Conservation (phyloP, 2,329 filamentous ascomycete species). For the Fusarium sterilihyphosum region DNA sequence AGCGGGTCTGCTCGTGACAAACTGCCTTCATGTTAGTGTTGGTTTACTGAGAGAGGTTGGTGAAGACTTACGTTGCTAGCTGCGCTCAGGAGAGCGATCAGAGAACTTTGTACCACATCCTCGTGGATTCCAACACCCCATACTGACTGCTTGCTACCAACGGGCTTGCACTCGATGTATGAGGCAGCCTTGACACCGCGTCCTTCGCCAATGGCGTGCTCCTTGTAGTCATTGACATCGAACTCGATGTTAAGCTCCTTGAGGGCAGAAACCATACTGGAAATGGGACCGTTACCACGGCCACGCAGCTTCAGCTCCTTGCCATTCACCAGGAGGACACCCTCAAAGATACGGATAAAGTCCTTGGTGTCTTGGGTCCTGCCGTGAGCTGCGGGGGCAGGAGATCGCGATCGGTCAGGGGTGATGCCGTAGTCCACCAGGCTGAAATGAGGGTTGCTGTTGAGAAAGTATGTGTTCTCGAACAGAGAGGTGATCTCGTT, state of each 20-base stretch:
- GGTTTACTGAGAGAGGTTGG: too few relatives aligned
- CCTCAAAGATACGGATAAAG: constrained; percentile 83
- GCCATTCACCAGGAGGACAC: constrained; percentile 84
- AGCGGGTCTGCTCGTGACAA: constrained; percentile 21
- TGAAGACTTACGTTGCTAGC: constrained; percentile 78
- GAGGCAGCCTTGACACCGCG: constrained; percentile 91
- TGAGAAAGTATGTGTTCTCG: constrained; percentile 86
- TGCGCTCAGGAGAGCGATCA: constrained; percentile 86
- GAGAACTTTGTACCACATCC: constrained; percentile 85
- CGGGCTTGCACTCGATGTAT: constrained; percentile 87
- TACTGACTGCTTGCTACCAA: constrained; percentile 74
- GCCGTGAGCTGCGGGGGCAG: constrained; percentile 72
- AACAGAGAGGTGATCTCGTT: constrained; percentile 90
- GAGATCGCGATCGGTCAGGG: constrained; percentile 81
- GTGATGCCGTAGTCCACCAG: constrained; percentile 93
- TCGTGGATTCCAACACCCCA: constrained; percentile 95
- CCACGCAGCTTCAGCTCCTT: constrained; percentile 82
- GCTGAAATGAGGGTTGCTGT: constrained; percentile 83
- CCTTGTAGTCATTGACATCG: constrained; percentile 94
- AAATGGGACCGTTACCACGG: constrained; percentile 89
- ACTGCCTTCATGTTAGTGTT: neutral
- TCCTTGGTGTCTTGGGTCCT: constrained; percentile 82
- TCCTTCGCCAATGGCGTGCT: constrained; percentile 86
- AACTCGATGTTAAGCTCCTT: constrained; percentile 82
- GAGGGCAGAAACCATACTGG: constrained; percentile 84